phyloP scores from a whole-genome alignment of 306 rosid genomes.

The Quercus wislizeni region DNA sequence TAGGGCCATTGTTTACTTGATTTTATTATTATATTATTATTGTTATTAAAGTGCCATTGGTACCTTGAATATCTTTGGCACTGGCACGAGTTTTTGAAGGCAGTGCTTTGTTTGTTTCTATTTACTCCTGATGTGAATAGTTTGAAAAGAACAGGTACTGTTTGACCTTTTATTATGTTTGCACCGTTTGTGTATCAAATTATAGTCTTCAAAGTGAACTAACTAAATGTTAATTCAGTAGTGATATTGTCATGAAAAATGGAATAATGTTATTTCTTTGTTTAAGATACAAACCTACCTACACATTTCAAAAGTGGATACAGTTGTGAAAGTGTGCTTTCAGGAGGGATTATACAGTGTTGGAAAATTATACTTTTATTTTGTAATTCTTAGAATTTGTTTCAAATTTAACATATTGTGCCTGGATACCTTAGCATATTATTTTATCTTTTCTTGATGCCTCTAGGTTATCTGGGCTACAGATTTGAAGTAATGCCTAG shows the following conservation, averaged over 20 bases:
- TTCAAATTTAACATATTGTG: conserved; percentile 14
- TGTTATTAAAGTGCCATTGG: no score
- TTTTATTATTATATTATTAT: no score
- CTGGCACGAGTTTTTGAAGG: no score
- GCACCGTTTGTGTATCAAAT: neutral
- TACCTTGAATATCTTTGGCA: no score
- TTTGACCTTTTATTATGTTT: neutral
- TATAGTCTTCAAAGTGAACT: neutral
- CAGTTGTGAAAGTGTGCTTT: neutral
- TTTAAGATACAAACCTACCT: neutral
- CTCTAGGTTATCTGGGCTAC: conserved; percentile 61
- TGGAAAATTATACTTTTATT: neutral
- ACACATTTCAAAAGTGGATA: neutral
- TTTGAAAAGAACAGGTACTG: neutral
- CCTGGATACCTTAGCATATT: conserved; percentile 10
- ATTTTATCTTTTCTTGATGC: conserved; percentile 13
- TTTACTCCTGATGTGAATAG: no score
- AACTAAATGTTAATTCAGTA: neutral
- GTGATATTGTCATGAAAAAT: neutral
- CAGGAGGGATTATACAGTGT: neutral
- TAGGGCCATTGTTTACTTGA: neutral
- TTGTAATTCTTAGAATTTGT: conserved; percentile 19
- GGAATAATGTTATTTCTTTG: neutral
- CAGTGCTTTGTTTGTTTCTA: no score
- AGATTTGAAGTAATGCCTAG: conserved; percentile 50